phyloP scores from a whole-genome alignment of 139 green algal species.

The Asterochloris erici region DNA sequence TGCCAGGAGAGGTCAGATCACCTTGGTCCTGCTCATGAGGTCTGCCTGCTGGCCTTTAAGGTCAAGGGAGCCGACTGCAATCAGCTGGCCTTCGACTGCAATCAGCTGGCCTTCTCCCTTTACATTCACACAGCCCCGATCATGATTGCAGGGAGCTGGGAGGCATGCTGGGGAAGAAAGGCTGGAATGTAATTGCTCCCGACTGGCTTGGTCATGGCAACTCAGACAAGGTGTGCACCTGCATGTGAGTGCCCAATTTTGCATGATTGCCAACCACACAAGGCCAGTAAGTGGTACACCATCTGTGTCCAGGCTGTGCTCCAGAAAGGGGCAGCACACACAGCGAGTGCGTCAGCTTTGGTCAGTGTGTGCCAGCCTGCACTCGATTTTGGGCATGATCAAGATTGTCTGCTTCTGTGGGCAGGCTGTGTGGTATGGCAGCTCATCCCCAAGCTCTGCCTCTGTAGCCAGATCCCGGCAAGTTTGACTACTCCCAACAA shows the following conservation, averaged over 20 bases:
- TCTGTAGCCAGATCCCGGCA: conserved; percentile 23
- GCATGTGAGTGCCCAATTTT: neutral
- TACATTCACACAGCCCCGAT: neutral
- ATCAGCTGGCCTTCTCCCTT: too few relatives aligned
- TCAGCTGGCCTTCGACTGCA: too few relatives aligned
- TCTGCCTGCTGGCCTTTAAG: too few relatives aligned
- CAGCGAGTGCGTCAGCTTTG: neutral
- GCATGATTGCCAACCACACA: too few relatives aligned
- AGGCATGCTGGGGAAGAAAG: conserved; percentile 52
- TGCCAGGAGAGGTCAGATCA: too few relatives aligned
- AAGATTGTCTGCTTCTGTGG: neutral
- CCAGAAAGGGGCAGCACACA: neutral
- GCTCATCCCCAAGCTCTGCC: neutral
- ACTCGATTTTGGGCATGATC: too few relatives aligned
- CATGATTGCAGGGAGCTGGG: conserved; percentile 37
- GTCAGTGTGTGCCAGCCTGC: too few relatives aligned
- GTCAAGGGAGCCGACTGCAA: too few relatives aligned
- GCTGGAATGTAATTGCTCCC: conserved; percentile 53
- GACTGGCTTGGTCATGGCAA: conserved; percentile 73
- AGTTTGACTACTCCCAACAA: conserved; percentile 49
- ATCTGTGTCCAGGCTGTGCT: neutral
- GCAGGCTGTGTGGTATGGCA: neutral
- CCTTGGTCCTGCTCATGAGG: too few relatives aligned
- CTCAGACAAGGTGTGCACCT: conserved; percentile 39
- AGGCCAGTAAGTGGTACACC: too few relatives aligned